Evolutionary conservation across 2,329 filamentous ascomycete species (phyloP), one percentile per base, ranked within the genome.

Genomic region (Epichloe coenophiala): DNA sequence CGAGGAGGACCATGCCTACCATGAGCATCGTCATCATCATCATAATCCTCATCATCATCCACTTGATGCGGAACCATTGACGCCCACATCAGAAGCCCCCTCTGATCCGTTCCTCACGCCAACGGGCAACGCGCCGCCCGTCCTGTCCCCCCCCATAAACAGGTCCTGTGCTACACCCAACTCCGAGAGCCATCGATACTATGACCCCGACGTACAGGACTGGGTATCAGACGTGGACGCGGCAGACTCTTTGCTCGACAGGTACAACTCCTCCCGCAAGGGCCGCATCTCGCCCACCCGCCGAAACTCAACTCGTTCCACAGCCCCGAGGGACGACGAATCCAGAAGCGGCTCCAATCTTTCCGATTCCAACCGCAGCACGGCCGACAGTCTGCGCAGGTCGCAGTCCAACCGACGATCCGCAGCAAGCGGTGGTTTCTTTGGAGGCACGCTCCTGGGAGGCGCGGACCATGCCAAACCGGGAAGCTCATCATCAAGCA

Each of bases 151-250:
- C 59, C 60, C 67, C 9, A 60, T 61, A 45, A 39, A 27, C 7
- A 66, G 67, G 35, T 61, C 56, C 2, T 65, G 65, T 1, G 58
- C 59, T 36, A 69, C 67, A 2, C 69, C 70, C 1, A 72, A 67
- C 49, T 69, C 71, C 1, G 71, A 75, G n/a, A 58, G 56, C 45
- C 19, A 53, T 19, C 60, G 58, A 4, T 58, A 63, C 35, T 58
- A 61, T 39, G 73, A 80, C 56, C 72, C 72, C 0, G 77, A 80
- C 35, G 76, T 80, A 2, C 74, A 75, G 51, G 73, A 75, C 54
- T 81, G 77, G 77, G 75, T 78, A 44, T 71, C 71, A 0, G 75
- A 78, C 37, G 68, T 79, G 1, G 76, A 80, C 53, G 74, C 71
- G 2, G 71, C 74, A 1, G 76, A 79, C 53, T 69, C 73, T 1